phyloP scores from a whole-genome alignment of 768 basidiomycete species.

The Russula ochroleuca region DNA sequence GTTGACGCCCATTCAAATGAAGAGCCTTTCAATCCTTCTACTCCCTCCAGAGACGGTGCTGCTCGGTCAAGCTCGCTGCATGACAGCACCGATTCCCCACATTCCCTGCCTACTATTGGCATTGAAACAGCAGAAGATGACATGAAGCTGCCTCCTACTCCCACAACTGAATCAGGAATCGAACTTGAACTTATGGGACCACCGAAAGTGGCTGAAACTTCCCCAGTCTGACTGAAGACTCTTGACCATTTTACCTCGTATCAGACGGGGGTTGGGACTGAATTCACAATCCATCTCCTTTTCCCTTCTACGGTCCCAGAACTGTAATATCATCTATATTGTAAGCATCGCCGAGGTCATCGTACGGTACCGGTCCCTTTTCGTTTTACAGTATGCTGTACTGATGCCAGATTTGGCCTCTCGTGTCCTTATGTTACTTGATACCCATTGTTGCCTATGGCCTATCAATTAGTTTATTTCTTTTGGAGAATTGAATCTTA shows the following conservation, averaged over 20 bases:
- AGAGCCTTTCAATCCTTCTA: neutral
- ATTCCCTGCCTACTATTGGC: neutral
- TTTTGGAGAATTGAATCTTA: neutral
- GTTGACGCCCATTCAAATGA: constrained; percentile 13
- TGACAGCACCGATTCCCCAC: constrained; percentile 5
- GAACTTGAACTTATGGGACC: neutral
- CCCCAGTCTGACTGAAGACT: neutral
- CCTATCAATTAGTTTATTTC: neutral
- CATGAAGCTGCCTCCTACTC: neutral
- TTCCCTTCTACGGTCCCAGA: neutral
- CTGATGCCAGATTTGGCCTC: constrained; percentile 51
- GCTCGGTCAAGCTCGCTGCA: neutral
- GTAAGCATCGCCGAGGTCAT: constrained; percentile 13
- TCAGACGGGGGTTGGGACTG: neutral
- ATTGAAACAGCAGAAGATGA: neutral
- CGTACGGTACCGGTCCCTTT: constrained; percentile 2
- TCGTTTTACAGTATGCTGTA: constrained; percentile 3
- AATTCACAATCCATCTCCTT: neutral
- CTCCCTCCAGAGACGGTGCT: constrained; percentile 5
- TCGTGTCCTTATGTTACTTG: constrained; percentile 33
- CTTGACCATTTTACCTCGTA: neutral
- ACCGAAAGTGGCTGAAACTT: constrained; percentile 1
- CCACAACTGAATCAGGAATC: constrained; percentile 1
- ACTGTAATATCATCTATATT: constrained; percentile 13
- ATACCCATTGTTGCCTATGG: constrained; percentile 11